Conservation (phyloP, 805 yeast species). For the Lachancea lanzarotensis region DNA sequence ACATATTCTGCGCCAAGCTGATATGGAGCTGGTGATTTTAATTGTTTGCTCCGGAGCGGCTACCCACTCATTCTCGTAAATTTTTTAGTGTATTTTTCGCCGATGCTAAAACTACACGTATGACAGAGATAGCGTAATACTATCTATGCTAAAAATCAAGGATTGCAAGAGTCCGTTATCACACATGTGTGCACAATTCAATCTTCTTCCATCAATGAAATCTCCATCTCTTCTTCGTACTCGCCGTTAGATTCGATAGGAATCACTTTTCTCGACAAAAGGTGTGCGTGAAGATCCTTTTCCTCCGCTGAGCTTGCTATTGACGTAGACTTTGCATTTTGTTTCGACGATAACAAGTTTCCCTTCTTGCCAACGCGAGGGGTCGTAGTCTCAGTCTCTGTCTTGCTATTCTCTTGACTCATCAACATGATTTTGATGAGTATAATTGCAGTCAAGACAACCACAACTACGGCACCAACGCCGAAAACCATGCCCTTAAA, state of each 20-base stretch:
- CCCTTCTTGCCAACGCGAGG: not conserved
- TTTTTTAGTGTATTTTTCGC: not conserved
- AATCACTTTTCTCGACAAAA: constrained; percentile 8
- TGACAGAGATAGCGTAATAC: no score
- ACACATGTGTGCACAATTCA: not conserved
- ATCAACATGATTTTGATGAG: constrained; percentile 8
- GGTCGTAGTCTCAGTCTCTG: not conserved
- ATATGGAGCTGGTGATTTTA: no score
- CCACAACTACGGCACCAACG: constrained; percentile 7
- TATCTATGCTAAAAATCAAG: not conserved
- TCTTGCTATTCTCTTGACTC: constrained; percentile 3
- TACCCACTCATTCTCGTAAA: not conserved
- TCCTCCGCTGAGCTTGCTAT: not conserved
- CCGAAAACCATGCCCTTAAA: constrained; percentile 10
- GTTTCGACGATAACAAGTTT: no score
- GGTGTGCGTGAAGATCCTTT: constrained; percentile 2
- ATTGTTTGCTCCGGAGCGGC: no score
- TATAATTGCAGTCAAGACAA: constrained; percentile 5
- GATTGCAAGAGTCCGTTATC: no score
- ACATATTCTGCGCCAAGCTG: no score
- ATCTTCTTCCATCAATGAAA: constrained; percentile 10
- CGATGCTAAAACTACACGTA: not conserved
- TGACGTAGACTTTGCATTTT: not conserved
- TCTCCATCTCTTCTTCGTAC: constrained; percentile 10
- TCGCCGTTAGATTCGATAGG: constrained; percentile 6